phyloP scores from a whole-genome alignment of 768 basidiomycete species.

The Podaxis sp. region DNA sequence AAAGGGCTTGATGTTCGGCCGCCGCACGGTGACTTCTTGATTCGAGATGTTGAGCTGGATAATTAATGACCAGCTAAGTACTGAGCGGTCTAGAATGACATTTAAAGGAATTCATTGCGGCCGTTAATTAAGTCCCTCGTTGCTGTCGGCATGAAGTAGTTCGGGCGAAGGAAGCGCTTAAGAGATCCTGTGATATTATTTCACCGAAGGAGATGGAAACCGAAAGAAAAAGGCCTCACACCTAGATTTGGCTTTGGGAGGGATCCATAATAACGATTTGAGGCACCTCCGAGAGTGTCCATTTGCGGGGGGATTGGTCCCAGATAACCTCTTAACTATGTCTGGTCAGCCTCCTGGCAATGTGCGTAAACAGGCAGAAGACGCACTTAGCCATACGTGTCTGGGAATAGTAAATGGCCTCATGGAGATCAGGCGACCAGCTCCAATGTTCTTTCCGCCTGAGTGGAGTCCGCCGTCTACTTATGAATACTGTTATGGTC shows the following conservation, averaged over 20 bases:
- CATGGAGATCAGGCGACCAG: neutral
- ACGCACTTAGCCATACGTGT: neutral
- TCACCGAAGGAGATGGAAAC: too few species aligned
- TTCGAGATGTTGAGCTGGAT: neutral
- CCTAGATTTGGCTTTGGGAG: too few species aligned
- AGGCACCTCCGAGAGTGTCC: neutral
- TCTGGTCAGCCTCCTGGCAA: neutral
- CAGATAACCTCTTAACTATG: neutral
- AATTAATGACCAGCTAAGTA: neutral
- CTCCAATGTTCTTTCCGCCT: neutral
- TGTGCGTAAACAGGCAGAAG: neutral
- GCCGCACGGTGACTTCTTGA: too few species aligned
- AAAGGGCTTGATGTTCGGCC: neutral
- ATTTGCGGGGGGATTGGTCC: neutral
- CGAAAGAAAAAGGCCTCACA: too few species aligned
- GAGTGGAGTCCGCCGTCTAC: neutral
- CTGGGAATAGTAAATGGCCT: neutral
- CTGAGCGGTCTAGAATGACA: too few species aligned
- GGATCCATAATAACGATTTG: too few species aligned
- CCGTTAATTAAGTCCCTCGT: too few species aligned
- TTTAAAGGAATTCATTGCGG: too few species aligned
- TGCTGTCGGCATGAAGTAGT: too few species aligned
- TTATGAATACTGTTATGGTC: neutral
- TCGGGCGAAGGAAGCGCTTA: too few species aligned
- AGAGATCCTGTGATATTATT: too few species aligned